A percentile compares a stretch with the other conserved stretches of the same genome.
phyloP scores from a whole-genome alignment of 805 yeast species.

The Lachancea sp. region DNA sequence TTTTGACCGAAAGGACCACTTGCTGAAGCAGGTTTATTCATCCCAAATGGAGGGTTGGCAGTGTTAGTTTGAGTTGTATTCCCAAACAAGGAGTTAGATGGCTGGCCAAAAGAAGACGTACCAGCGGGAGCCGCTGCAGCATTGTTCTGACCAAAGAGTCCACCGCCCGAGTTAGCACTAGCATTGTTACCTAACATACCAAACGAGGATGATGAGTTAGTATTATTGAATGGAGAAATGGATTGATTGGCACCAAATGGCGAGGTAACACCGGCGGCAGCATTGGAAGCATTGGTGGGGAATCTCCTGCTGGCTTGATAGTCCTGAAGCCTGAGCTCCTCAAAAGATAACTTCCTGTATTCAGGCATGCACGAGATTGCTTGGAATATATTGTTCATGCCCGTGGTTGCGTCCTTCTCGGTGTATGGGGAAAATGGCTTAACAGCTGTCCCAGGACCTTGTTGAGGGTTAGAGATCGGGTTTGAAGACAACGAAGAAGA shows the following conservation, averaged over 20 bases:
- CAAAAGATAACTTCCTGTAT: conserved; percentile 72
- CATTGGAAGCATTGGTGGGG: conserved; percentile 14
- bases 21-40: conserved; percentile 25
- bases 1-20: conserved; percentile 29
- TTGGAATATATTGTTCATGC: conserved; percentile 56
- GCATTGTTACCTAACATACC: conserved; percentile 19
- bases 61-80: conserved; percentile 16
- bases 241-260: conserved; percentile 30
- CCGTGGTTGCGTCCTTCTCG: conserved; percentile 63
- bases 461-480: conserved; percentile 15
- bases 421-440: conserved; percentile 62
- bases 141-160: conserved; percentile 31
- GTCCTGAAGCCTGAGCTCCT: conserved; percentile 85
- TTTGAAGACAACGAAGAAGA: conserved; percentile 21
- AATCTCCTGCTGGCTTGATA: conserved; percentile 55
- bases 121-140: conserved; percentile 25
- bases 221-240: conserved; percentile 34
- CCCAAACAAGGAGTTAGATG: conserved; percentile 8
- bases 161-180: conserved; percentile 29
- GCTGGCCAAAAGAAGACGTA: conserved; percentile 25
- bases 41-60: conserved; percentile 38
- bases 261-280: conserved; percentile 30
- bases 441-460: conserved; percentile 61
- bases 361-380: conserved; percentile 86
- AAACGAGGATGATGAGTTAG: conserved; percentile 26